Conservation (phyloP, 768 basidiomycete species). For the Boletus sensibilis region DNA sequence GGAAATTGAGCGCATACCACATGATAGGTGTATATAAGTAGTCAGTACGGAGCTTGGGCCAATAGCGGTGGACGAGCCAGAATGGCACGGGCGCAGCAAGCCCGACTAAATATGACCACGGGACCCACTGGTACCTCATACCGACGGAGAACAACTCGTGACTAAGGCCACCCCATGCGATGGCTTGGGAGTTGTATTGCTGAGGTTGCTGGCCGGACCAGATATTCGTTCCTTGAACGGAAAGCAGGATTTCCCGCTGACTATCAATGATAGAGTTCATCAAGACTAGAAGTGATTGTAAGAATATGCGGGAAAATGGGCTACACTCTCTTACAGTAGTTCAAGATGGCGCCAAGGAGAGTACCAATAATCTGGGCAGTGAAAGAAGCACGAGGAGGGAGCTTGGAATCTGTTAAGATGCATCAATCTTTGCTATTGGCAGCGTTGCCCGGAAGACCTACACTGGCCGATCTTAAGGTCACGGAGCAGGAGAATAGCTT, state of each 20-base stretch:
- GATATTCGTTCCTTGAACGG: conserved; percentile 49
- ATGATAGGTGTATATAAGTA: conserved; percentile 32
- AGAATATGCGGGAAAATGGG: neutral
- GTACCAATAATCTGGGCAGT: conserved; percentile 56
- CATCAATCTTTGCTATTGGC: conserved; percentile 37
- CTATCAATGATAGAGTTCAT: conserved; percentile 59
- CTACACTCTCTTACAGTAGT: conserved; percentile 36
- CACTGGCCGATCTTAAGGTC: conserved; percentile 50
- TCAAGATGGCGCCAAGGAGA: conserved; percentile 49
- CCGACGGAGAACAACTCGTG: conserved; percentile 34
- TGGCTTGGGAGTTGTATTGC: conserved; percentile 33
- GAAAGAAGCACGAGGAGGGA: conserved; percentile 65
- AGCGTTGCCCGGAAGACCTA: neutral
- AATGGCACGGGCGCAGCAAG: conserved; percentile 40
- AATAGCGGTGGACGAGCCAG: conserved; percentile 39
- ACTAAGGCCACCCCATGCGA: conserved; percentile 41
- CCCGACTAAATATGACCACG: conserved; percentile 35
- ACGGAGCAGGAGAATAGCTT: conserved; percentile 52
- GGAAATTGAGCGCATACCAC: conserved; percentile 17
- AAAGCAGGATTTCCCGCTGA: conserved; percentile 50
- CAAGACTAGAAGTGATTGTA: conserved; percentile 41
- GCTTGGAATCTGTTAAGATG: conserved; percentile 40
- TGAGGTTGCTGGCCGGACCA: conserved; percentile 35
- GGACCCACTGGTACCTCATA: conserved; percentile 40
- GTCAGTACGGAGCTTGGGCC: conserved; percentile 32